Base-by-base conservation (phyloP, 345 rosid species). In the Eutrema japonicum region DNA sequence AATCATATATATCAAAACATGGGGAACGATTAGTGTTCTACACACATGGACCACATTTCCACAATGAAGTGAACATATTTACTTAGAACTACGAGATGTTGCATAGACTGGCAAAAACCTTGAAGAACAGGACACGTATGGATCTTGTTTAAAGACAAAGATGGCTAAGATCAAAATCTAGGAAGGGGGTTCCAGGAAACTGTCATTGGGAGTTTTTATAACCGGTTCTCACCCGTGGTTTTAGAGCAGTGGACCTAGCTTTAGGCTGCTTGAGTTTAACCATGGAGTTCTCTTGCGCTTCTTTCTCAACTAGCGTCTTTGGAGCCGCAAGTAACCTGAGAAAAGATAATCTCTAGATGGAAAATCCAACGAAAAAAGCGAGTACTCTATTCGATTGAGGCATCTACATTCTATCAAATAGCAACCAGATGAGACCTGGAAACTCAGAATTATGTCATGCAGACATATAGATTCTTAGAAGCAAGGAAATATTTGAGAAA, bases 161-260 rank as follows among this genome's bases (percentile, higher is more conserved):
- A 36, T 58, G 16, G 48, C 16, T 22, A 58, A 48, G 27, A 9
- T 6, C 26, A 8, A 18, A 16, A 14, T 45, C 26, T 18, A 50
- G 55, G 30, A 9, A 53, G 10, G 27, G 18, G 2, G 55, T 64
- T 7, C 6, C 36, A 16, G 46, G 6, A 13, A 16, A 41, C 37
- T n/a, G 4, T 53, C 7, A 64, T 16, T 16, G 11, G 1, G 27
- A 49, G 56, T n/a, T 61, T 12, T 57, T 10, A 2, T 5, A 55
- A 16, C 16, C 5, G 13, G 29, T 41, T 66, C 88, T 80, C 81
- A 92, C 98, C 84, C 88, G 80, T 43, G 86, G 80, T 68, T 70
- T 85, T 7, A 83, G 51, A 64, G 74, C 79, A 56, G 77, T 74
- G 48, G 82, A 41, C 36, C 18, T 55, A 70, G 71, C 62, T 48